Evolutionary conservation across 495 filamentous ascomycete genomes (phyloP).

Genomic region (Lophiotrema nucula): DNA sequence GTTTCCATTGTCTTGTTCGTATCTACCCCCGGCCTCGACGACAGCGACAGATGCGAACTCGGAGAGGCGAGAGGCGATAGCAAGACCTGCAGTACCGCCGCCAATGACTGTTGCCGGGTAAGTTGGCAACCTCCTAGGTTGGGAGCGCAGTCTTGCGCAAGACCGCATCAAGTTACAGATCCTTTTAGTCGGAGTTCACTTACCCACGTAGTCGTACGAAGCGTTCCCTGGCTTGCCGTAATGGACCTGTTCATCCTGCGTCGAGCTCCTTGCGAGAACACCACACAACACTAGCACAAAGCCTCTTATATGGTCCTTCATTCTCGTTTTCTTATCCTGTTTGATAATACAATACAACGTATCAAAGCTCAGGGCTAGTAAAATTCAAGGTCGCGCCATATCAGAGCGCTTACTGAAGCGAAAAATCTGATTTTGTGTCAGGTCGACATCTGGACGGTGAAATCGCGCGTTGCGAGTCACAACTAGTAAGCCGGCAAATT

Average conservation of each 20-base stretch:
- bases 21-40: conserved; percentile 24
- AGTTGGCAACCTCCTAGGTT: not conserved
- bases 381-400: too few relatives aligned
- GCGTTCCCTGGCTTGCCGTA: not conserved
- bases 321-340: too few relatives aligned
- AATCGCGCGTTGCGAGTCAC: too few relatives aligned
- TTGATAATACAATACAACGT: too few relatives aligned
- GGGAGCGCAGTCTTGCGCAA: not conserved
- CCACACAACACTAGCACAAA: too few relatives aligned
- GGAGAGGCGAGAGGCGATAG: conserved; percentile 19
- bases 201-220: conserved; percentile 9
- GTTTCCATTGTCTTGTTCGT: conserved; percentile 23
- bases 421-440: too few relatives aligned
- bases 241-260: conserved; percentile 3
- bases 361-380: too few relatives aligned
- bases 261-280: too few relatives aligned
- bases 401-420: too few relatives aligned
- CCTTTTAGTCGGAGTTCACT: not conserved
- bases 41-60: conserved; percentile 19
- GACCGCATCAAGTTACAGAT: not conserved
- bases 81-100: conserved; percentile 30
- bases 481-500: too few relatives aligned
- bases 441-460: too few relatives aligned
- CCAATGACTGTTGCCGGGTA: conserved; percentile 26
- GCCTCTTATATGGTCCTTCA: too few relatives aligned